These are phyloP conservation scores for Amanita jacksonii DNA, from an alignment of 768 basidiomycete species.

Conservation along the genomic window DNA sequence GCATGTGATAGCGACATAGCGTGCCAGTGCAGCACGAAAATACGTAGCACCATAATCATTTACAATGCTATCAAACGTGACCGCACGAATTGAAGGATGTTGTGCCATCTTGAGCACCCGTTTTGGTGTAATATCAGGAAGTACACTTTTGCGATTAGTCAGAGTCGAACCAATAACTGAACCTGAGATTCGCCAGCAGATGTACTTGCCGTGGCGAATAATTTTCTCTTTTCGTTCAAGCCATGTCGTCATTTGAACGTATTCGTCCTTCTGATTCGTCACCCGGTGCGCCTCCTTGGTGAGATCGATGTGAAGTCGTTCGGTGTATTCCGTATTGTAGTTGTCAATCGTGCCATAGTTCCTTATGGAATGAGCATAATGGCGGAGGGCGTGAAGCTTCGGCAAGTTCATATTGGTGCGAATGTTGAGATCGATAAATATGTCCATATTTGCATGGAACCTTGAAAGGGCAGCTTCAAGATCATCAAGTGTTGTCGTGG, in stretches of 20 bases:
- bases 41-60: background rate
- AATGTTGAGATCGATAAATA: constrained; percentile 12
- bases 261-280: background rate
- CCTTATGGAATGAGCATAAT: constrained; percentile 10
- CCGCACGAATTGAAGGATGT: background rate
- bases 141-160: too few species aligned
- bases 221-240: background rate
- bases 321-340: constrained; percentile 7
- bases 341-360: constrained; percentile 12
- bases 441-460: constrained; percentile 10
- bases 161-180: background rate
- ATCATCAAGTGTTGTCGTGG: constrained; percentile 8
- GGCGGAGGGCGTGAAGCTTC: constrained; percentile 13
- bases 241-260: background rate
- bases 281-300: background rate
- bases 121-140: background rate
- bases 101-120: background rate
- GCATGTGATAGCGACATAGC: too few species aligned
- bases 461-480: constrained; percentile 11
- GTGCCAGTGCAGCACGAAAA: too few species aligned
- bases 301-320: background rate
- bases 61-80: background rate
- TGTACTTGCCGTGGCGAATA: background rate
- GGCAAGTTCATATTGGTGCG: constrained; percentile 19
- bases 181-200: background rate